phyloP scores from a whole-genome alignment of 768 basidiomycete genomes.

The Leucogyrophana mollusca region DNA sequence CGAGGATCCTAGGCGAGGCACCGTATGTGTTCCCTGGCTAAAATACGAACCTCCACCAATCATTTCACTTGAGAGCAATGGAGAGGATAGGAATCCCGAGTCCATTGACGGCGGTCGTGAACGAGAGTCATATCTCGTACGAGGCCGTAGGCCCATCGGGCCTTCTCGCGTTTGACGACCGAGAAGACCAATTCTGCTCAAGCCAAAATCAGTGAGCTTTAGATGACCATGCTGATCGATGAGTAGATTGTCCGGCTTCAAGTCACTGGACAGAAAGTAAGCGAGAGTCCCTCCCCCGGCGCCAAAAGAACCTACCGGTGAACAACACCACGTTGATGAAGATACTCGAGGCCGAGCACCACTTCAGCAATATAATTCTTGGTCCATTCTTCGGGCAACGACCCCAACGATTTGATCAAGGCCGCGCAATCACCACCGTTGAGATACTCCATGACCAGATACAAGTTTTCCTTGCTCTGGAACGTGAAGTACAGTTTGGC shows the following conservation, averaged over 20 bases:
- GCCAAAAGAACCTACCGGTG: constrained; percentile 74
- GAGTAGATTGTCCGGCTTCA: constrained; percentile 97
- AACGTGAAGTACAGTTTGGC: constrained; percentile 98
- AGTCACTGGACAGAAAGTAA: constrained; percentile 57
- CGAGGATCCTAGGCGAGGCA: constrained; percentile 59
- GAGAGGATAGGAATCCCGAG: constrained; percentile 76
- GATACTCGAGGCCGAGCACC: constrained; percentile 89
- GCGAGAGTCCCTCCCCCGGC: neutral
- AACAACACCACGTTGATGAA: constrained; percentile 93
- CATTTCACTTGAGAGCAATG: constrained; percentile 59
- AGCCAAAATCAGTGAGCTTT: constrained; percentile 96
- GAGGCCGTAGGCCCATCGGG: constrained; percentile 45
- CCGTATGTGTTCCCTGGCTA: constrained; percentile 59
- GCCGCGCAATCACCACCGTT: constrained; percentile 98
- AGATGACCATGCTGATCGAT: constrained; percentile 97
- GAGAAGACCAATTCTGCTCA: constrained; percentile 95
- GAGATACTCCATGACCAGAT: constrained; percentile 99
- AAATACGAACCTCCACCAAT: constrained; percentile 76
- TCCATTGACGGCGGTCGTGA: constrained; percentile 84
- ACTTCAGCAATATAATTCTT: constrained; percentile 96
- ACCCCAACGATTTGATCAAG: constrained; percentile 93
- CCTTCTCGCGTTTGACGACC: constrained; percentile 90
- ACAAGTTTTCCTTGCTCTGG: constrained; percentile 98
- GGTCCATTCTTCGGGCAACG: constrained; percentile 94
- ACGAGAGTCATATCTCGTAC: constrained; percentile 61